Base-by-base conservation (phyloP, 1,139 yeast genomes). In the Hansenula anomala region DNA sequence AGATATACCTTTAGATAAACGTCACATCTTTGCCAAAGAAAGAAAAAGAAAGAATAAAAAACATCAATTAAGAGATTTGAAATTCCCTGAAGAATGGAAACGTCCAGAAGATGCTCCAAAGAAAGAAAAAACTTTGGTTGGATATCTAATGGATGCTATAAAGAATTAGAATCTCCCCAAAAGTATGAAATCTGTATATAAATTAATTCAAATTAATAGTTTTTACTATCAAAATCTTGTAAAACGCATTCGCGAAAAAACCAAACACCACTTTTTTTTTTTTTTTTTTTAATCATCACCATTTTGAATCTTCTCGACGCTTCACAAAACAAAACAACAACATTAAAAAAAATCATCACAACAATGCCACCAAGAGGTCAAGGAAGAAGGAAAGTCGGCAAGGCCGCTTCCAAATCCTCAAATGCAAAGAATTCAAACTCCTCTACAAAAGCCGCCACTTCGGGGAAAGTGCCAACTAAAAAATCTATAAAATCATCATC, bases 51-150 rank as follows among this genome's bases (percentile, higher is more conserved):
- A 32, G 53, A 56, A 42, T 55, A 58, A 51, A 51, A 30, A 20
- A 7, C 38, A 35, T 28, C 38, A 35, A 30, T 22, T 22, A 5
- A 43, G 40, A 36, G 38, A 42, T 2, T 30, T 47, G 11, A 22
- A 60, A 38, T 90, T 87, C 68, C 97, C 97, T 10, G 78, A 79
- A 46, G 77, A 71, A 36, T 92, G 98, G 98, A 79, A 77, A 56
- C 77, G 88, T 53, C 95, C 95, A 27, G 66, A 80, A 48, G 78
- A 78, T 53, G 80, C 85, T 1, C 81, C 64, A 47, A 31, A 31
- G n/a, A 16, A 26, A 2, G 16, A 36, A 13, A 38, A 20, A 34
- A 10, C 12, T 15, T 31, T 17, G 8, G 28, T 28, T 16, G 33
- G 15, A 11, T n/a, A 19, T 19, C 19, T 19, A 27, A n/a, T 4